These are phyloP conservation scores for Penicillium cosmopolitanum DNA, from an alignment of 495 filamentous ascomycete genomes.

Conservation along the genomic window DNA sequence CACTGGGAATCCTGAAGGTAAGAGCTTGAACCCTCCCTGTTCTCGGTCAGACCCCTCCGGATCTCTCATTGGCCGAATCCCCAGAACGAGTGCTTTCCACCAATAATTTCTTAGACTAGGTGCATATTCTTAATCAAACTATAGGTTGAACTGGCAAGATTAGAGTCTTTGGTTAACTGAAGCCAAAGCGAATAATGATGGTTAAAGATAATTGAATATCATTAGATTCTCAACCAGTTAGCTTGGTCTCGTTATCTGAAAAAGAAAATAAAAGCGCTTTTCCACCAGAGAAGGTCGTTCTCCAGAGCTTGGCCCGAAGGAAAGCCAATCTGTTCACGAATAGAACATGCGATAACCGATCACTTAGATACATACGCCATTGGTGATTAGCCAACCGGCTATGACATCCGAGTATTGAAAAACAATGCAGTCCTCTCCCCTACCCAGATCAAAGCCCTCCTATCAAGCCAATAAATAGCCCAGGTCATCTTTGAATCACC, in stretches of 20 bases:
- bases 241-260: not conserved
- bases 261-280: not conserved
- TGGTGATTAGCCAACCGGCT: not conserved
- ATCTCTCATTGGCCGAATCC: no score
- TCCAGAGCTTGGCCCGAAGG: not conserved
- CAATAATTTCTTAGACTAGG: no score
- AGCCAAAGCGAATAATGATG: no score
- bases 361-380: no score
- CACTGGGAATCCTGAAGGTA: no score
- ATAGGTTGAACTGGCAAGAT: no score
- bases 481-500: not conserved
- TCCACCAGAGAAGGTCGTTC: not conserved
- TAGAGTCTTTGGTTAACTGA: no score
- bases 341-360: not conserved
- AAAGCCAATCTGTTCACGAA: conserved; percentile 10
- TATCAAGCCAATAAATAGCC: not conserved
- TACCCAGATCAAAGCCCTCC: conserved; percentile 16
- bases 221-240: not conserved
- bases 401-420: not conserved
- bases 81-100: no score
- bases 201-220: not conserved
- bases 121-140: no score
- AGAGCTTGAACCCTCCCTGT: no score
- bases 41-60: no score
- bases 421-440: not conserved